A percentile compares a stretch with the other conserved stretches of the same genome.
Conservation (phyloP, 2,329 filamentous ascomycete genomes). For the Myrmaecium sp. region DNA sequence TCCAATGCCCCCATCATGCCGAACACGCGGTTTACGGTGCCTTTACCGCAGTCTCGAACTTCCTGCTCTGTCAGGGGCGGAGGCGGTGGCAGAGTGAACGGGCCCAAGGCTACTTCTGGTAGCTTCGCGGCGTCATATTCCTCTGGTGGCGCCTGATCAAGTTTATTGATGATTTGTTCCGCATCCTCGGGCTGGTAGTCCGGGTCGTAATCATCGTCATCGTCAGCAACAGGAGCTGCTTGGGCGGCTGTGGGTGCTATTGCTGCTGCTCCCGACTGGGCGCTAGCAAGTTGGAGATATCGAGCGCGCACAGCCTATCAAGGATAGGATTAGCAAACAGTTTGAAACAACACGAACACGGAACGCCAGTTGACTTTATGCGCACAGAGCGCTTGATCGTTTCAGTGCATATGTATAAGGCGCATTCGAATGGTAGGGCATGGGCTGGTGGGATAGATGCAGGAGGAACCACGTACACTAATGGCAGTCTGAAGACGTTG, state of each 20-base stretch:
- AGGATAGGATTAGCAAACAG: not conserved
- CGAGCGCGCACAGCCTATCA: constrained; percentile 23
- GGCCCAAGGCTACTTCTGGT: constrained; percentile 42
- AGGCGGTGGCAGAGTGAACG: constrained; percentile 66
- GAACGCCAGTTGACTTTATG: not conserved
- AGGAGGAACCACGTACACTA: constrained; percentile 35
- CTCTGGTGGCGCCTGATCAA: constrained; percentile 50
- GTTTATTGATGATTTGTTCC: constrained; percentile 61
- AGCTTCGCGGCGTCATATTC: constrained; percentile 21
- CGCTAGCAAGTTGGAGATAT: constrained; percentile 21
- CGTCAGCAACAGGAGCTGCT: constrained; percentile 34
- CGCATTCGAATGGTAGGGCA: not conserved
- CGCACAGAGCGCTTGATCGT: no score
- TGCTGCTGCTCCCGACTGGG: constrained; percentile 11
- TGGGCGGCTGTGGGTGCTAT: constrained; percentile 15
- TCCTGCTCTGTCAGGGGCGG: constrained; percentile 55
- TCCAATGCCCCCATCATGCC: constrained; percentile 59
- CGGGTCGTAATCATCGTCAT: constrained; percentile 88
- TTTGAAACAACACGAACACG: not conserved
- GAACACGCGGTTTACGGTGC: constrained; percentile 62
- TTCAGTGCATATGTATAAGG: no score
- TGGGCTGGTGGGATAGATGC: not conserved
- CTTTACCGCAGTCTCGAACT: constrained; percentile 55
- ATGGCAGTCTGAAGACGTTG: constrained; percentile 55
- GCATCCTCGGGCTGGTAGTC: constrained; percentile 66